Base-by-base conservation (phyloP, 108 stramenopile genomes). In the Fragilaria crotonensis region DNA sequence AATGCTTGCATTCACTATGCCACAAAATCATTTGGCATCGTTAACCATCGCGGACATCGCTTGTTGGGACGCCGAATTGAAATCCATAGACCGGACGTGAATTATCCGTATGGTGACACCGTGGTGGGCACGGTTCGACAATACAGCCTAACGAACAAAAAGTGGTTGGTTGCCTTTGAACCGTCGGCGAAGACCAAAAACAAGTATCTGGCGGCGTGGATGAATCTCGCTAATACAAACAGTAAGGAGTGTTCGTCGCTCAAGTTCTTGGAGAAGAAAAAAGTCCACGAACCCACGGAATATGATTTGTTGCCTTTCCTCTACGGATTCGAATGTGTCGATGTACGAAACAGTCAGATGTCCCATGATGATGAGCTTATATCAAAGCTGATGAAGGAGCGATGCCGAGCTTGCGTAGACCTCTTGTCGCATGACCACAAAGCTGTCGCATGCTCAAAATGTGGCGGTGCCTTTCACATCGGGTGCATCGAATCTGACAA, bases 51-150 rank as follows among this genome's bases (percentile, higher is more conserved):
- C 30, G 14, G 56, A 44, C 59, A 33, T 30, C 22, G 20, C 7
- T 73, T 66, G 33, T 22, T 84, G 45, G 83, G 79, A 28, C 75
- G 44, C 33, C 66, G 63, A 4, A 52, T 84, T 18, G 66, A 78
- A 66, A 20, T 84, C 33, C 75, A 66, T 67, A 66, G 75, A 7
- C 31, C 51, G 60, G 77, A 79, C 54, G 67, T 84, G 60, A 80
- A 84, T 46, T 84, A 84, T 62, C 83, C 83, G 9, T 71, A 74
- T 60, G 83, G 83, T 7, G 83, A 80, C 49, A 72, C 67, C 5
- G 53, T 84, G n/a, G 58, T 62, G 1, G 83, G 79, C 32, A 59
- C 48, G 5, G 77, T 80, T 14, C 53, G 66, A 17, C 62, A 64
- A 18, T 84, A 70, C 54, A 71, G 65, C 45, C 45, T 54, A 22